phyloP scores from a whole-genome alignment of 495 filamentous ascomycete species.

The Aspergillus incahuasiensis region DNA sequence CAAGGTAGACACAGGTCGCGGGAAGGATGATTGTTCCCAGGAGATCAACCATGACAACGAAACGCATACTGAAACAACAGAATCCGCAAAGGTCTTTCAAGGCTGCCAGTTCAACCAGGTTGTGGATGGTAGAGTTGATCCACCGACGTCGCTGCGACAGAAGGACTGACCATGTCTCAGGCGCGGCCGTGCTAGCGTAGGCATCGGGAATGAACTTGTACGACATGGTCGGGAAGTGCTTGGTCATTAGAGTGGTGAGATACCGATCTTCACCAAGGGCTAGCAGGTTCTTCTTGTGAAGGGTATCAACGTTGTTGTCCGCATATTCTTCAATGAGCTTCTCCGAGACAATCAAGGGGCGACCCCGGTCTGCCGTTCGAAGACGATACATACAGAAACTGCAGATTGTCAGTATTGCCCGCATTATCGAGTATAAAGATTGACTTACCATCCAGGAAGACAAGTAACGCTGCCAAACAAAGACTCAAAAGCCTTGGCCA shows the following conservation, averaged over 20 bases:
- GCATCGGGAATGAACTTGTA: constrained; percentile 95
- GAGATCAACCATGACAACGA: constrained; percentile 93
- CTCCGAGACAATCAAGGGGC: constrained; percentile 87
- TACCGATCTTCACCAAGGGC: constrained; percentile 96
- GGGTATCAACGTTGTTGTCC: constrained; percentile 81
- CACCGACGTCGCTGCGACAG: constrained; percentile 93
- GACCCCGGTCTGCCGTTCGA: constrained; percentile 85
- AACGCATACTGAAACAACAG: constrained; percentile 99
- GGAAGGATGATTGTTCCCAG: constrained; percentile 91
- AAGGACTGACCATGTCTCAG: constrained; percentile 87
- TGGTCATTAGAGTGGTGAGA: constrained; percentile 95
- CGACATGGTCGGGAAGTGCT: constrained; percentile 91
- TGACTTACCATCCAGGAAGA: constrained; percentile 91
- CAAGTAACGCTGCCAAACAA: constrained; percentile 94
- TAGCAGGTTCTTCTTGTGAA: constrained; percentile 97
- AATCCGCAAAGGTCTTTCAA: constrained; percentile 94
- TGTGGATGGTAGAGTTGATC: constrained; percentile 99
- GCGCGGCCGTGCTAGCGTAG: constrained; percentile 86
- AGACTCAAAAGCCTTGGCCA: constrained; percentile 92
- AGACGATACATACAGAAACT: constrained; percentile 99
- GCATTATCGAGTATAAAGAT: neutral
- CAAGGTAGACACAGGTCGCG: constrained; percentile 84
- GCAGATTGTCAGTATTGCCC: constrained; percentile 19
- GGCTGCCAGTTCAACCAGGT: constrained; percentile 80
- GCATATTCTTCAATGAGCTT: constrained; percentile 83